A percentile compares a stretch with the other conserved stretches of the same genome.
Conservation (phyloP, 1,284 basidiomycete genomes). For the Fomitopsis pinicola region DNA sequence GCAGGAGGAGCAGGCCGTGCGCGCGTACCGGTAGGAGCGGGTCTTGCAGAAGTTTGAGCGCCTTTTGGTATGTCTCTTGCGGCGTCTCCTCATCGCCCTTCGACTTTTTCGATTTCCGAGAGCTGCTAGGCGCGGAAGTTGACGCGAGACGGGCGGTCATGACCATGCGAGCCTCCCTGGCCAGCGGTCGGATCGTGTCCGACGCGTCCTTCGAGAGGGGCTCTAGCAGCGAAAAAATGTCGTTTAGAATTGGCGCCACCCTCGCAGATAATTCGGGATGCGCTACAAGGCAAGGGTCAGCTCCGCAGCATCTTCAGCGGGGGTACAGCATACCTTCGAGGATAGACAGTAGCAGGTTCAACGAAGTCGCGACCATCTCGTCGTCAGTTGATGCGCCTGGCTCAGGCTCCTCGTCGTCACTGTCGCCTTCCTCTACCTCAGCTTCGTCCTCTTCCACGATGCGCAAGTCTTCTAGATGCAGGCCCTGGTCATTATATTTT, state of each 20-base stretch:
- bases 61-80: conserved; percentile 79
- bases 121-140: conserved; percentile 34
- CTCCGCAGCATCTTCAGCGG: neutral
- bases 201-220: conserved; percentile 44
- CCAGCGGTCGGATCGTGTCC: conserved; percentile 49
- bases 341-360: conserved; percentile 75
- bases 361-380: conserved; percentile 71
- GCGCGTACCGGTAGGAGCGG: conserved; percentile 93
- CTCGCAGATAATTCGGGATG: conserved; percentile 64
- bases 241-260: conserved; percentile 59
- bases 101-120: conserved; percentile 28
- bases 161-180: conserved; percentile 77
- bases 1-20: conserved; percentile 84
- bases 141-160: conserved; percentile 74
- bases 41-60: conserved; percentile 86
- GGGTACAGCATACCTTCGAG: conserved; percentile 60
- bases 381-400: conserved; percentile 42
- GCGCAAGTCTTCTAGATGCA: conserved; percentile 38
- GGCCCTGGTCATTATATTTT: conserved; percentile 6
- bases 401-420: conserved; percentile 52
- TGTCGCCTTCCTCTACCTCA: conserved; percentile 38
- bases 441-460: conserved; percentile 37
- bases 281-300: conserved; percentile 35
- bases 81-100: conserved; percentile 33
- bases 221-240: conserved; percentile 69